Evolutionary conservation across 2,329 filamentous ascomycete genomes (phyloP), one percentile per base, ranked within the genome.

Genomic region (Colletotrichum sp.): DNA sequence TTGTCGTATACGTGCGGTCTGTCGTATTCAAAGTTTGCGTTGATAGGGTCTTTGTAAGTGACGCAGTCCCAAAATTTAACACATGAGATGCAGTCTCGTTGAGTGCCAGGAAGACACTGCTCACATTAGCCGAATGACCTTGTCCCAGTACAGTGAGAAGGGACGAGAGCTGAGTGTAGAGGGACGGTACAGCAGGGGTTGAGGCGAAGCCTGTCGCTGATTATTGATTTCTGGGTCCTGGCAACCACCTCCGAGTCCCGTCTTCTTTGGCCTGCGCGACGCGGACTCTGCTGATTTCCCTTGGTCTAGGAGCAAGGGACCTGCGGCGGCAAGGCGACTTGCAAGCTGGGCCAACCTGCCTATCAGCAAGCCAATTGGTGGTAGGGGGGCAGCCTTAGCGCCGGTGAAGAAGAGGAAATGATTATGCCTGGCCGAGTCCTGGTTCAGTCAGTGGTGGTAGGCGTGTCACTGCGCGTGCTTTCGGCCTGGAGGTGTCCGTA

Each of bases 371-470:
- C 15, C 58, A 61, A 56, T 36, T 13, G 43, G 27, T 39, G 64
- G 73, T 75, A 75, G 73, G 64, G 64, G 70, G 36, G 36, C 16
- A 52, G 32, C 56, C 58, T 73, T 75, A 75, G 70, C 70, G 64
- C 73, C 65, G 43, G 65, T 36, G 62, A 69, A 48, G 32, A 67
- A 56, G 48, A 61, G 32, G 70, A 73, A 68, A 22, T 52, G 70
- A 68, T 73, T 58, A 30, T 74, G 70, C 74, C 48, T 34, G 68
- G 72, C 22, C 66, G 62, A 55, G 62, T 43, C 43, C 62, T 55
- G 64, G 62, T 66, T 18, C 43, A 34, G 74, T 55, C 56, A 43
- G 34, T 36, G 32, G 58, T n/a, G 70, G 70, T 48, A 67, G 36
- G 62, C 27, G 64, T 72, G 48, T 56, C 36, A 55, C 73, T 67